phyloP scores from a whole-genome alignment of 2,329 filamentous ascomycete species.

The Bretziella fagacearum region DNA sequence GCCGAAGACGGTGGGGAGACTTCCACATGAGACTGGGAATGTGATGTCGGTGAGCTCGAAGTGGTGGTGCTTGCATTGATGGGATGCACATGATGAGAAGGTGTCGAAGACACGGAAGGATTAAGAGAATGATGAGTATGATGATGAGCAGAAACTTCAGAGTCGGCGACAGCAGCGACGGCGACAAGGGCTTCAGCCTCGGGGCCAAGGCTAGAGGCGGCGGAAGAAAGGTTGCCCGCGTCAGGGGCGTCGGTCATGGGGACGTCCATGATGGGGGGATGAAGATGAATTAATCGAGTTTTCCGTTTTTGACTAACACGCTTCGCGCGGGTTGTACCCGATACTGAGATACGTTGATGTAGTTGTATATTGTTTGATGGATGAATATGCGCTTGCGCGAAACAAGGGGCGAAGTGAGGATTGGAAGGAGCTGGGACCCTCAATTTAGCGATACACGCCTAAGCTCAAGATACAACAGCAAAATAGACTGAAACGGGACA shows the following conservation, averaged over 20 bases:
- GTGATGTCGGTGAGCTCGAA: too few species aligned
- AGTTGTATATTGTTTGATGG: neutral
- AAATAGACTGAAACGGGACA: neutral
- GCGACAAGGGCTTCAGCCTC: slow-evolving; percentile 8
- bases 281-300: neutral
- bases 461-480: neutral
- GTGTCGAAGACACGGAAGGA: neutral
- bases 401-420: too few species aligned
- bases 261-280: slow-evolving; percentile 5
- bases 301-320: neutral
- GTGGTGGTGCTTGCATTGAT: too few species aligned
- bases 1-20: neutral
- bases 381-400: slow-evolving; percentile 1
- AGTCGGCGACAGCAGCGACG: slow-evolving; percentile 3
- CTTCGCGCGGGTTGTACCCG: slow-evolving; percentile 2
- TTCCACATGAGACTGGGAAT: neutral
- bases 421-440: neutral
- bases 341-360: slow-evolving; percentile 10
- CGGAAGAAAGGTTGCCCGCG: too few species aligned
- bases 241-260: slow-evolving; percentile 7
- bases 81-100: too few species aligned
- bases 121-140: neutral
- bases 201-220: slow-evolving; percentile 4
- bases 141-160: neutral
- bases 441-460: slow-evolving; percentile 2